Percentiles rank a stretch among this genome's conserved stretches.
phyloP scores from a whole-genome alignment of 768 basidiomycete species.

The Amanita thiersii region DNA sequence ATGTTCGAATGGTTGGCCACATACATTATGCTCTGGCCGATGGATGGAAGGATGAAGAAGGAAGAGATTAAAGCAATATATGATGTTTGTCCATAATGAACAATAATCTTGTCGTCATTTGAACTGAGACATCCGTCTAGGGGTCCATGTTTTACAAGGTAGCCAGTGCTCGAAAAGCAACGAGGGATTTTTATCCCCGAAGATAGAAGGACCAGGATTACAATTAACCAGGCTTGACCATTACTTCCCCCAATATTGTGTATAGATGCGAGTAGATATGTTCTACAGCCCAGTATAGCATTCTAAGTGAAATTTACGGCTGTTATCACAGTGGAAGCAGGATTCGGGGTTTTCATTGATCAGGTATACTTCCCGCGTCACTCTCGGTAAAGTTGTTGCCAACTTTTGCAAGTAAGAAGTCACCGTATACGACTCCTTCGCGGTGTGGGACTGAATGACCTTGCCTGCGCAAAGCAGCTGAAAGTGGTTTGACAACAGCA shows the following conservation, averaged over 20 bases:
- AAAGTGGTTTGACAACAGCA: slow-evolving; percentile 58
- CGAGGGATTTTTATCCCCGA: no score
- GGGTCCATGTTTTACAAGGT: slow-evolving; percentile 27
- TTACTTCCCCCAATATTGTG: no score
- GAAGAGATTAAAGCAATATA: slow-evolving; percentile 31
- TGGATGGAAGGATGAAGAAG: slow-evolving; percentile 26
- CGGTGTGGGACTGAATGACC: slow-evolving; percentile 14
- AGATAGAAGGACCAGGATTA: no score
- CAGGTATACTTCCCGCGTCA: slow-evolving; percentile 31
- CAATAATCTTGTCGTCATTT: background rate
- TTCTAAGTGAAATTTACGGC: no score
- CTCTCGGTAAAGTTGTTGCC: slow-evolving; percentile 54
- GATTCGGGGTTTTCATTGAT: slow-evolving; percentile 6
- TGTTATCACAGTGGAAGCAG: background rate
- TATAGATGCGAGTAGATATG: no score
- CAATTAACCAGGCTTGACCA: no score
- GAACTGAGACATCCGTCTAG: slow-evolving; percentile 10
- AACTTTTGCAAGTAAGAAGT: slow-evolving; percentile 71
- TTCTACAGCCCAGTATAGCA: no score
- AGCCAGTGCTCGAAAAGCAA: background rate
- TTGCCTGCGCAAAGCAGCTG: slow-evolving; percentile 44
- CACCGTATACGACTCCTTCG: slow-evolving; percentile 61
- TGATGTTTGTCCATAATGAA: slow-evolving; percentile 21
- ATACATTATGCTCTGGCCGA: slow-evolving; percentile 29
- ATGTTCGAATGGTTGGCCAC: slow-evolving; percentile 32